Base-by-base conservation (phyloP, 768 basidiomycete genomes). In the Termitomyces sp. region DNA sequence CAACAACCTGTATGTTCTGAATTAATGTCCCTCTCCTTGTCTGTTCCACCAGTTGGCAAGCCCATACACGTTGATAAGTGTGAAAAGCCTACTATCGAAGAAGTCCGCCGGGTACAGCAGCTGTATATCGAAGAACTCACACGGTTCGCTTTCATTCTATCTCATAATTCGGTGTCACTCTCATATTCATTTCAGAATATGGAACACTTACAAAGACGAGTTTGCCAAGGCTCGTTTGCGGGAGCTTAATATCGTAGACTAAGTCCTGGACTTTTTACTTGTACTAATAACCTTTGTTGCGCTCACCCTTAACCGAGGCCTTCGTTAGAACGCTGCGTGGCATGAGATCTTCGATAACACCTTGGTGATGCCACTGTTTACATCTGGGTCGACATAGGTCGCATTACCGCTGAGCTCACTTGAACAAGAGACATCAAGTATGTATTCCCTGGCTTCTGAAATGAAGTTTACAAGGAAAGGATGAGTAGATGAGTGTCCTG, bases 171-270 rank as follows among this genome's bases (percentile, higher is more conserved):
- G 24, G 36, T 34, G 33, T 14, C 26, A 57, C 42, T 54, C 40
- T 57, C 10, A 42, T 52, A 37, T 22, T 45, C 16, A 9, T 49
- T 53, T 8, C 65, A 97, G 95, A 50, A 96, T 98, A 62, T 98
- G 95, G 95, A 83, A 98, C 68, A 86, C 88, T 7, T 96, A 98
- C 77, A 98, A 98, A 72, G 90, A 98, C 68, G 82, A 88, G 54
- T 97, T 95, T 66, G 95, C 95, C 33, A 87, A 91, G 67, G 80
- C 91, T 30, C 81, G 95, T 43, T 83, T 84, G 56, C 79, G 83
- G 61, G 91, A 93, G 68, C 77, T 93, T 62, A 90, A 77, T 65
- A 89, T 93, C 68, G 82, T 93, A 62, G 90, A 88, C 57, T 91
- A 68, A 76, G 54, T 27, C 40, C 47, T 56, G 57, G 51, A 48